Conservation (phyloP, 1,284 basidiomycete genomes). For the Leccinum pallidistipes region DNA sequence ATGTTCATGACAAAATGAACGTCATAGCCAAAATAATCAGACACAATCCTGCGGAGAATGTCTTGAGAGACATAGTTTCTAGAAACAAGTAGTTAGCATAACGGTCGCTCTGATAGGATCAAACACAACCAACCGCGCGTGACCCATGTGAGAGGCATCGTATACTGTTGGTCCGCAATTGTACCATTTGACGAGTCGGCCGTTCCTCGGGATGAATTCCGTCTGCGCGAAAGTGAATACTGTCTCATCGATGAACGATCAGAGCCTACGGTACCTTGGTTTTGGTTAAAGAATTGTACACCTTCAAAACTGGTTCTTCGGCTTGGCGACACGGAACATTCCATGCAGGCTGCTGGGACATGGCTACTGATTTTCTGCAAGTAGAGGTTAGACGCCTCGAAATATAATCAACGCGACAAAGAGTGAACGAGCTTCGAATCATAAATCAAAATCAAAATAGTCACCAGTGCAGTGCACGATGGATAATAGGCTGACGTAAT, state of each 20-base stretch:
- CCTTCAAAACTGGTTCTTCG: slow-evolving; percentile 70
- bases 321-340: slow-evolving; percentile 45
- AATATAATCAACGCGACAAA: slow-evolving; percentile 6
- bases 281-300: slow-evolving; percentile 95
- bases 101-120: slow-evolving; percentile 9
- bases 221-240: slow-evolving; percentile 36
- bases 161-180: slow-evolving; percentile 99
- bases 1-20: slow-evolving; percentile 99
- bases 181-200: slow-evolving; percentile 96
- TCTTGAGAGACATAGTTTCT: slow-evolving; percentile 99
- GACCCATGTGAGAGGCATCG: slow-evolving; percentile 98
- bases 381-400: neutral
- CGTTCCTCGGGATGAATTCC: slow-evolving; percentile 80
- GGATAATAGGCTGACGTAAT: slow-evolving; percentile 26
- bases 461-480: neutral
- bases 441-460: slow-evolving; percentile 16
- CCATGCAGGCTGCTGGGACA: slow-evolving; percentile 59
- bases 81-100: slow-evolving; percentile 14
- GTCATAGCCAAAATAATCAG: slow-evolving; percentile 97
- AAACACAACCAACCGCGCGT: slow-evolving; percentile 74
- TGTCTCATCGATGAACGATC: slow-evolving; percentile 15
- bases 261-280: slow-evolving; percentile 65
- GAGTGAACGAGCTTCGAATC: slow-evolving; percentile 17
- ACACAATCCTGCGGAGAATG: slow-evolving; percentile 88
- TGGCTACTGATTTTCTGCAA: slow-evolving; percentile 17